Percentiles rank a stretch among this genome's conserved stretches.
Conservation (phyloP, 2,329 filamentous ascomycete genomes). For the Microsporum audouinii region DNA sequence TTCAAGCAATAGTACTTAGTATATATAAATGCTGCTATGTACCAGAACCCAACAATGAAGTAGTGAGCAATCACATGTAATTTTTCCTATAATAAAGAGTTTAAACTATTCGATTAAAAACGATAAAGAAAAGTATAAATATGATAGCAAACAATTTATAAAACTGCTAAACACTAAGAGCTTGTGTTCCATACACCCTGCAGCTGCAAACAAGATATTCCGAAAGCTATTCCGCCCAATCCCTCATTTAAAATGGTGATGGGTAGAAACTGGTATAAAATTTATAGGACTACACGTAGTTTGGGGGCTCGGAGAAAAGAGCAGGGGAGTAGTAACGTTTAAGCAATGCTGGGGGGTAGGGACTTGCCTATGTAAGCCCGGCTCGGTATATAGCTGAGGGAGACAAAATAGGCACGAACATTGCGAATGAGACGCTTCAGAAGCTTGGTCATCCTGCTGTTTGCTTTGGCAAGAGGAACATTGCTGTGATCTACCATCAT, state of each 20-base stretch:
- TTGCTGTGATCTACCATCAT: slow-evolving; percentile 35
- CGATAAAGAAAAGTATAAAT: neutral
- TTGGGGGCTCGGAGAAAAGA: neutral
- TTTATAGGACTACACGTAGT: neutral
- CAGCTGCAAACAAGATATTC: neutral
- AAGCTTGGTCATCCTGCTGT: neutral
- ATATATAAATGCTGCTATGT: too few relatives aligned
- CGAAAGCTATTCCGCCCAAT: neutral
- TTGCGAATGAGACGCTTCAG: neutral
- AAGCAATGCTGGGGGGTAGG: neutral
- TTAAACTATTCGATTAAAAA: neutral
- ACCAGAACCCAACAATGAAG: too few relatives aligned
- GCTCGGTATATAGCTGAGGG: neutral
- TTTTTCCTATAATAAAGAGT: neutral
- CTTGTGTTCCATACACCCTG: neutral
- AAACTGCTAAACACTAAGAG: neutral
- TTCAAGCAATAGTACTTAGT: too few relatives aligned
- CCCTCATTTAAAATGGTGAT: neutral
- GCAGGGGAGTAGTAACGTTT: neutral
- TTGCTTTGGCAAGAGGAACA: neutral
- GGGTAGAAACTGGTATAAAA: neutral
- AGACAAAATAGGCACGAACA: neutral
- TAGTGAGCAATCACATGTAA: too few relatives aligned
- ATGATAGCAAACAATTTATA: neutral
- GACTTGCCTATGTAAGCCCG: neutral